Evolutionary conservation across 331 rosid genomes (phyloP), one percentile per base, ranked within the genome.

Genomic region (Telfairia occidentalis): DNA sequence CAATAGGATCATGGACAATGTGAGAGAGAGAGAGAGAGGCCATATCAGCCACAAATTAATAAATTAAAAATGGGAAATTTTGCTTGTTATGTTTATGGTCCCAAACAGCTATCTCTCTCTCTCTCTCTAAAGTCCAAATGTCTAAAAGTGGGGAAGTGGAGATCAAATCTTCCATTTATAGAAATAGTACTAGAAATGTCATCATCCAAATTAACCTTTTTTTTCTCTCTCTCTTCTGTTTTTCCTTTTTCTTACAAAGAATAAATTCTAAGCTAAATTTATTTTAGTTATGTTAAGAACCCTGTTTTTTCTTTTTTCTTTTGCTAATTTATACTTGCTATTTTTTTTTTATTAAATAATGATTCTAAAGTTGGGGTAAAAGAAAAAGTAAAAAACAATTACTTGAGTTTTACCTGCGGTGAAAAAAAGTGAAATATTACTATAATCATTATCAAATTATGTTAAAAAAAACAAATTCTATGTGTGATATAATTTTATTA

Each of bases 101-200:
- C 71, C 71, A 63, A 30, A 61, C 45, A 16, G 5, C 7, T 8
- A 12, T 2, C 40, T 7, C 1, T 61, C 13, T 61, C 19, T 19
- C 34, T 67, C 23, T 23, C 12, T 6, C 50, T 5, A 65, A 23
- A 67, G 42, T 67, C 54, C 74, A 67, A 43, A 24, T 24, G 54
- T 43, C 5, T 65, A 38, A 65, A 9, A 38, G 73, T 24, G 53
- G 35, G 9, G 73, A 23, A 67, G 74, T 67, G 35, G 54, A 23
- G 35, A 69, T 69, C 38, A 69, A 43, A 69, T 69, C 74, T 69
- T 69, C 74, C 74, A 69, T 40, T 69, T 69, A 13, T 69, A 2
- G 74, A 69, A 69, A 69, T 24, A 69, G 74, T 43, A 24, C 74
- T 24, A 23, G 13, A 43, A 26, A 23, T 69, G 54, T 37, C 74